Conservation (phyloP, 768 basidiomycete genomes). For the Polyporus arcularius region DNA sequence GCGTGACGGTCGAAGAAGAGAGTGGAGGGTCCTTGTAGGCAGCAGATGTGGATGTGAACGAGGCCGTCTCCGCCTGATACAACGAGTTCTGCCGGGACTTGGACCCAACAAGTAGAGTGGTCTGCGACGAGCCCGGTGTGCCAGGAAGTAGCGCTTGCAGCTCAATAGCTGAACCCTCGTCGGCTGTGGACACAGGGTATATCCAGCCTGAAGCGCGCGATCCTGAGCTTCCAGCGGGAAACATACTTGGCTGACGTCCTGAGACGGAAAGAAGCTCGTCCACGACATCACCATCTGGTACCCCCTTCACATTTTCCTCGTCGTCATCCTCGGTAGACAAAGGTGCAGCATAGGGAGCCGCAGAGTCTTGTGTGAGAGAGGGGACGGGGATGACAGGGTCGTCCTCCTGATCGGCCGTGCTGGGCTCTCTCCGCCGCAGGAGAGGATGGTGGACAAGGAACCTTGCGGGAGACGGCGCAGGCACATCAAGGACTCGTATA, state of each 20-base stretch:
- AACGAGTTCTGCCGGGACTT: not conserved
- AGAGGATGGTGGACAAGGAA: slow-evolving; percentile 22
- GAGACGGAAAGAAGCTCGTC: slow-evolving; percentile 8
- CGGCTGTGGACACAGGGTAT: not conserved
- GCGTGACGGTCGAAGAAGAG: slow-evolving; percentile 11
- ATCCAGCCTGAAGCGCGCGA: not conserved
- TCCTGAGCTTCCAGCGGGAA: not conserved
- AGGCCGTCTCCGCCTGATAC: not conserved
- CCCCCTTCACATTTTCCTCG: not conserved
- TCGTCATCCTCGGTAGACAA: not conserved
- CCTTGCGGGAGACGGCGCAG: slow-evolving; percentile 3
- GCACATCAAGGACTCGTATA: not conserved
- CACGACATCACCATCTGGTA: slow-evolving; percentile 19
- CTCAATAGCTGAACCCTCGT: slow-evolving; percentile 2
- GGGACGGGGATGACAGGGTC: slow-evolving; percentile 8
- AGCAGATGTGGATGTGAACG: not conserved
- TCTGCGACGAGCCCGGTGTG: not conserved
- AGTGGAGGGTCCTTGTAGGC: not conserved
- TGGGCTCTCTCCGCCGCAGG: slow-evolving; percentile 23
- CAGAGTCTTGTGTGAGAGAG: slow-evolving; percentile 10
- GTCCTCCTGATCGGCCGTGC: slow-evolving; percentile 19
- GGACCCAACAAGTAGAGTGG: not conserved
- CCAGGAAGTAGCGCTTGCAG: slow-evolving; percentile 2
- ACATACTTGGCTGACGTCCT: not conserved
- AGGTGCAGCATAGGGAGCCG: not conserved